Evolutionary conservation across 768 basidiomycete species (phyloP), one percentile per base, ranked within the genome.

Genomic region (Serendipita sp.): DNA sequence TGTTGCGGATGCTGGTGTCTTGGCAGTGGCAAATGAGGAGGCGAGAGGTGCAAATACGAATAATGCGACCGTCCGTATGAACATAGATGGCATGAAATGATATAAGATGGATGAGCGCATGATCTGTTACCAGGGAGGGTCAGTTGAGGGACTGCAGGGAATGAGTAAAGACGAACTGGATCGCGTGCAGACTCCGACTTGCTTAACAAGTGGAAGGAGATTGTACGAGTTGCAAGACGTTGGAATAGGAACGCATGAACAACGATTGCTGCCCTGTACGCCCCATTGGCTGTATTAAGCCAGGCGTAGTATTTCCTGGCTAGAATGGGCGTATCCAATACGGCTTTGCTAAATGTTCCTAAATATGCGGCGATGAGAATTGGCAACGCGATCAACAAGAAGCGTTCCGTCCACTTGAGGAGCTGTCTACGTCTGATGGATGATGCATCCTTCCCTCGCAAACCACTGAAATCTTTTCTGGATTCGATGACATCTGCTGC

Each of bases 71-170:
- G 56, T 60, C 7, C 56, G 56, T 35, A 60, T n/a, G 34, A 60
- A 60, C 56, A 60, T 60, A 35, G 23, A 30, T 10, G 56, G 56
- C 56, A 35, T 32, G 56, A 60, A 35, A 60, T 60, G 56, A 35
- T 60, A 60, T 8, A 60, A 28, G 32, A 60, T 60, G 56, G 56
- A 35, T 10, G 18, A 35, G 16, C 34, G 56, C 56, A 60, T 60
- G 16, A 60, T 60, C 56, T 60, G 34, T 60, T 60, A 60, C n/a
- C 48, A 5, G 8, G 8, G 16, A 32, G 1, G 1, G 48, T 18
- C 1, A 51, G 30, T 8, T 51, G 48, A 51, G 5, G 5, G 48
- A 32, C 8, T 18, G n/a, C 48, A 51, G 7, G 48, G 1, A 8
- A 16, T 32, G 48, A 32, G 7, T 7, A 51, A 32, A 51, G 16